Conservation (phyloP, 495 filamentous ascomycete species). For the Acidiella bohemica region DNA sequence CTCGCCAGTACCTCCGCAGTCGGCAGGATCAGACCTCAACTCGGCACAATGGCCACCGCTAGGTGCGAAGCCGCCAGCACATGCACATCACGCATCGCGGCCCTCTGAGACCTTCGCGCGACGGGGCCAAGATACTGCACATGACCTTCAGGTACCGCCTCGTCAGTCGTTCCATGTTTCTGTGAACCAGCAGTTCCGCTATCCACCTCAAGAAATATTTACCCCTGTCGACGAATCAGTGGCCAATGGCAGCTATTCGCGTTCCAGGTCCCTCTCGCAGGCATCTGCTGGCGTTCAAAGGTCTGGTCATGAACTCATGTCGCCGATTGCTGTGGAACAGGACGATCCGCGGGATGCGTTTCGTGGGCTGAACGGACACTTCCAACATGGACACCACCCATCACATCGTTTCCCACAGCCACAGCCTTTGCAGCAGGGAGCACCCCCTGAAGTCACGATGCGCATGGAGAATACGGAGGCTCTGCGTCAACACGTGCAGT, state of each 20-base stretch:
- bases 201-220: slow-evolving; percentile 11
- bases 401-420: too few relatives aligned
- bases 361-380: too few relatives aligned
- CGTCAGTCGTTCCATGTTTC: too few relatives aligned
- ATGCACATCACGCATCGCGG: slow-evolving; percentile 24
- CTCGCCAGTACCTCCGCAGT: slow-evolving; percentile 23
- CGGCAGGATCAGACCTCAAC: slow-evolving; percentile 11
- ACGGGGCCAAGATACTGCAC: too few relatives aligned
- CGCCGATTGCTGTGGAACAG: slow-evolving; percentile 1
- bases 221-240: slow-evolving; percentile 4
- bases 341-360: too few relatives aligned
- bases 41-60: slow-evolving; percentile 11
- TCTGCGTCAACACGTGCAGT: slow-evolving; percentile 20
- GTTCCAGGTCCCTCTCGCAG: slow-evolving; percentile 10
- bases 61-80: slow-evolving; percentile 7
- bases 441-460: background rate
- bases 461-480: slow-evolving; percentile 12
- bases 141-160: too few relatives aligned
- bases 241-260: slow-evolving; percentile 1
- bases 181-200: too few relatives aligned
- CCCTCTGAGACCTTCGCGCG: too few relatives aligned
- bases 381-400: too few relatives aligned
- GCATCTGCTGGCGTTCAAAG: background rate
- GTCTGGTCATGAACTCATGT: background rate
- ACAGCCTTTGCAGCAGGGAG: background rate